These are phyloP conservation scores for Teratosphaeria epicoccoides DNA, from an alignment of 2,329 filamentous ascomycete genomes.

Conservation along the genomic window DNA sequence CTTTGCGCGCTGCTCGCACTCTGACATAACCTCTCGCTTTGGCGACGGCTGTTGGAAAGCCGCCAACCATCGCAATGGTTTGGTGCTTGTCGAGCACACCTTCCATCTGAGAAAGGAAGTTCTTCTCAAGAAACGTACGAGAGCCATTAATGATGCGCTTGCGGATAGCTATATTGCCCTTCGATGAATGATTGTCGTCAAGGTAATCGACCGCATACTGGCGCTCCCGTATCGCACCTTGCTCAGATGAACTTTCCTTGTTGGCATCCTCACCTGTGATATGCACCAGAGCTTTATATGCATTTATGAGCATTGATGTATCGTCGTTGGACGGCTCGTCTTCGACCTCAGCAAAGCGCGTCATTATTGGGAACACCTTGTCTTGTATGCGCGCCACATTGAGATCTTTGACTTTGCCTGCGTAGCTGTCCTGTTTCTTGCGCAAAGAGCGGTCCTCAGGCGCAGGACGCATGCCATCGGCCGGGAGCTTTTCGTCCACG, in stretches of 20 bases:
- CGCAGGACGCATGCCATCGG: slow-evolving; percentile 35
- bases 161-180: slow-evolving; percentile 54
- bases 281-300: slow-evolving; percentile 69
- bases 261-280: slow-evolving; percentile 64
- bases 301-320: slow-evolving; percentile 56
- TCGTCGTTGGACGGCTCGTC: slow-evolving; percentile 55
- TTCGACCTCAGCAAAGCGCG: slow-evolving; percentile 67
- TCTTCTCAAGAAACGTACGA: slow-evolving; percentile 66
- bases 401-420: slow-evolving; percentile 66
- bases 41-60: slow-evolving; percentile 75
- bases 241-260: slow-evolving; percentile 47
- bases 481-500: slow-evolving; percentile 37
- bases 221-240: slow-evolving; percentile 61
- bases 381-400: slow-evolving; percentile 62
- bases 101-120: slow-evolving; percentile 71
- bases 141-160: slow-evolving; percentile 74
- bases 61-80: slow-evolving; percentile 78
- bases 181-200: slow-evolving; percentile 59
- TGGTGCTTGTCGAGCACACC: slow-evolving; percentile 70
- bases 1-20: slow-evolving; percentile 66
- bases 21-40: slow-evolving; percentile 90
- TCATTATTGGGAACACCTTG: slow-evolving; percentile 60
- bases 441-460: slow-evolving; percentile 66
- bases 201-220: slow-evolving; percentile 68
- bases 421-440: slow-evolving; percentile 74